These are phyloP conservation scores for Schizothecium vesticola DNA, from an alignment of 495 filamentous ascomycete species.

Conservation along the genomic window DNA sequence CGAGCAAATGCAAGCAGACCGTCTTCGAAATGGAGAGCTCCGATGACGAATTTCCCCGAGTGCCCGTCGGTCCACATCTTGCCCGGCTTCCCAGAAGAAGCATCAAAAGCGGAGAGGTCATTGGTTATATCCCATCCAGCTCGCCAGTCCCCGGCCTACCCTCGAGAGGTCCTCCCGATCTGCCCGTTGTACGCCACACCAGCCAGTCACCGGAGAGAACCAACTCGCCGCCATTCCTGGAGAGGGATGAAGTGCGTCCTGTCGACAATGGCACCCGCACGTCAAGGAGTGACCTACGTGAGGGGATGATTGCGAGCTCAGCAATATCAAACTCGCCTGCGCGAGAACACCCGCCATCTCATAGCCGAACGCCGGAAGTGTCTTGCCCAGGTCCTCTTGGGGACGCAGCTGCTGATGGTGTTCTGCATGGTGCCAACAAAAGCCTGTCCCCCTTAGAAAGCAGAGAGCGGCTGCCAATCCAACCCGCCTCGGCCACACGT, in stretches of 20 bases:
- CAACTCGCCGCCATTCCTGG: not conserved
- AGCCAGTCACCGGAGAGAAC: not conserved
- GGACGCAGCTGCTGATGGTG: not conserved
- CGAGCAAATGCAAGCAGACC: not conserved
- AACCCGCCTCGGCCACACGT: not conserved
- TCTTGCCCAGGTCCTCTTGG: not conserved
- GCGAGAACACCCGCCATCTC: not conserved
- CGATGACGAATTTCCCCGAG: constrained; percentile 17
- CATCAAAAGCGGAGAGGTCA: constrained; percentile 40
- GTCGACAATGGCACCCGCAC: not conserved
- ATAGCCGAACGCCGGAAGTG: not conserved
- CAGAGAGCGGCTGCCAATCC: not conserved
- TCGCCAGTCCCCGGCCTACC: constrained; percentile 7
- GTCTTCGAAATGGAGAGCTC: not conserved
- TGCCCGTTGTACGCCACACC: not conserved
- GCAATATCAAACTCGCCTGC: not conserved
- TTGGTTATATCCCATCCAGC: constrained; percentile 33
- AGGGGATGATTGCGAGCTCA: not conserved
- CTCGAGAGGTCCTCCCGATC: not conserved
- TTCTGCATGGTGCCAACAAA: not conserved
- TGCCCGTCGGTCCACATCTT: constrained; percentile 25
- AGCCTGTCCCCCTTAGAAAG: not conserved
- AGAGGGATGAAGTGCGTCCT: not conserved
- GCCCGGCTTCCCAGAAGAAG: constrained; percentile 35
- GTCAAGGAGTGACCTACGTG: not conserved